Conservation (phyloP, 2,329 filamentous ascomycete species). For the Sporothrix luriei region DNA sequence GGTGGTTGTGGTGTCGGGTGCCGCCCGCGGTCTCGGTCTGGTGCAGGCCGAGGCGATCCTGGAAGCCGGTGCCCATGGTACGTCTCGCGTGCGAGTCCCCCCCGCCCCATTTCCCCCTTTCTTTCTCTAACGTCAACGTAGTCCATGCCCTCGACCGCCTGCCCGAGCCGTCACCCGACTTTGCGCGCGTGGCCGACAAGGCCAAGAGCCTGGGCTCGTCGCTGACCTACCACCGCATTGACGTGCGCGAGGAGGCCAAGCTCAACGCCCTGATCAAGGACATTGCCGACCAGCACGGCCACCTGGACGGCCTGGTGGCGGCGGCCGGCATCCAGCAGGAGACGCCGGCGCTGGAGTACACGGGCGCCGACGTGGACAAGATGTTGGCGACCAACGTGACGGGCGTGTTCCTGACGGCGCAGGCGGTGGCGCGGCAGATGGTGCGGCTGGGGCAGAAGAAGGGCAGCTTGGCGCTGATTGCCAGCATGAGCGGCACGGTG, state of each 20-base stretch:
- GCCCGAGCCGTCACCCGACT: slow-evolving; percentile 58
- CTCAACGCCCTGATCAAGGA: slow-evolving; percentile 68
- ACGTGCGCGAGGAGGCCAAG: slow-evolving; percentile 71
- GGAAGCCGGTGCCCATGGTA: slow-evolving; percentile 69
- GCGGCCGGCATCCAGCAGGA: slow-evolving; percentile 78
- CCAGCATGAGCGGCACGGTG: slow-evolving; percentile 69
- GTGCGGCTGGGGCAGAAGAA: slow-evolving; percentile 57
- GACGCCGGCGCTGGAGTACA: slow-evolving; percentile 78
- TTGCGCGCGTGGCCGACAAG: slow-evolving; percentile 64
- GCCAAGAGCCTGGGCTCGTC: slow-evolving; percentile 66
- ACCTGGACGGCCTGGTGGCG: slow-evolving; percentile 76
- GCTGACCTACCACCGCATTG: slow-evolving; percentile 74
- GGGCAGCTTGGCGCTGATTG: slow-evolving; percentile 66
- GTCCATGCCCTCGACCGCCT: slow-evolving; percentile 67
- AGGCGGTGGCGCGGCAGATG: slow-evolving; percentile 82
- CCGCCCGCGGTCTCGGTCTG: slow-evolving; percentile 74
- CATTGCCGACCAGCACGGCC: slow-evolving; percentile 70
- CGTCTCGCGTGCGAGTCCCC: slow-evolving; percentile 51
- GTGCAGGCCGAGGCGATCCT: slow-evolving; percentile 77
- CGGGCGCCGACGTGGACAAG: slow-evolving; percentile 70
- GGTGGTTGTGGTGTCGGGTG: slow-evolving; percentile 76
- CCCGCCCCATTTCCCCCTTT: too few species aligned
- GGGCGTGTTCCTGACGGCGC: slow-evolving; percentile 83
- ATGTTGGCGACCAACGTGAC: slow-evolving; percentile 85
- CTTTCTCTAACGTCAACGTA: not conserved